Base-by-base conservation (phyloP, 1,284 basidiomycete genomes). In the Boletellus dicymbophilus region DNA sequence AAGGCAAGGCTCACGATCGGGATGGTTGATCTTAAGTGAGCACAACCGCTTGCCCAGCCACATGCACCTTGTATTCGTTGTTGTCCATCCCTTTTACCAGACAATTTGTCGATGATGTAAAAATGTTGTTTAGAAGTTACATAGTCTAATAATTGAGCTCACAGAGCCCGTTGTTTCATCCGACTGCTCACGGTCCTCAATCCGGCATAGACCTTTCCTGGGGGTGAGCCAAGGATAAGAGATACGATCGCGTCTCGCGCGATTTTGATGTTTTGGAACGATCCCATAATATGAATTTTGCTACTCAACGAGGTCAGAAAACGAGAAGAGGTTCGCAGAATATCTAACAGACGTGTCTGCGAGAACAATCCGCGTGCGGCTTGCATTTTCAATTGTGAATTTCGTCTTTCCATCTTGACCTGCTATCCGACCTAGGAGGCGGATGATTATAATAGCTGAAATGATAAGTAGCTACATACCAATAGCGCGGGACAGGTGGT, bases 331-430 rank as follows among this genome's bases (percentile, higher is more conserved):
- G 30, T 7, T 21, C 5, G 20, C 20, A 7, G 21, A 38, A 47
- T 37, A 36, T 22, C 79, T 7, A 16, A 65, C 91, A 54, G 65
- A 95, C 89, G 94, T 96, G 69, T 99, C 96, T 21, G 96, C 96
- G 36, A 99, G 83, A 28, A 99, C 93, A 50, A 99, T 95, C 31
- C 96, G 88, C 21, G 96, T 99, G 52, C 96, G 82, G 61, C 90
- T 95, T 2, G 95, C 85, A 63, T 99, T 99, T 75, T 99, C 96
- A 50, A 99, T 98, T 1, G 96, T 96, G 71, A 98, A 98, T 66
- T 98, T 94, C 3, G 96, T 98, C 73, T 97, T 95, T 42, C 96
- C 96, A 57, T 98, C 94, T 68, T 99, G 95, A 11, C 96, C 96
- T 9, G 96, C 96, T 65, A 99, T 98, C 59, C 96, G 93, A 60